A percentile compares a stretch with the other conserved stretches of the same genome.
phyloP scores from a whole-genome alignment of 768 basidiomycete species.

The Candolleomyces eurysporus region DNA sequence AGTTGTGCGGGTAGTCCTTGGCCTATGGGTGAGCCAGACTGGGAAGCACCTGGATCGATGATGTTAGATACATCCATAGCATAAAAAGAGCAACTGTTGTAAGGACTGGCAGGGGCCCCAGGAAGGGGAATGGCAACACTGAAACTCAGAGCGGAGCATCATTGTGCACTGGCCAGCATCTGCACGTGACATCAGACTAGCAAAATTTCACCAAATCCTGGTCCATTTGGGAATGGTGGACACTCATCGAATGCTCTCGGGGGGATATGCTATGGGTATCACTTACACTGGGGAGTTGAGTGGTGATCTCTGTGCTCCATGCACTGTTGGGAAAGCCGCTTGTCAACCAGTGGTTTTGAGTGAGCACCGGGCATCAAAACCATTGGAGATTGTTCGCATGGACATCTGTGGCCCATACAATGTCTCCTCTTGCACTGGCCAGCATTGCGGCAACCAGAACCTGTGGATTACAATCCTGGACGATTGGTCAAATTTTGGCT shows the following conservation, averaged over 20 bases:
- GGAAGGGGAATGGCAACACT: too few species aligned
- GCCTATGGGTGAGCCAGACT: too few species aligned
- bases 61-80: too few species aligned
- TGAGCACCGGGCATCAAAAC: constrained; percentile 1
- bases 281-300: constrained; percentile 7
- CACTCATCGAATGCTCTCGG: constrained; percentile 14
- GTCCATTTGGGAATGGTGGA: constrained; percentile 19
- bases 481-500: constrained; percentile 17
- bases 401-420: constrained; percentile 25
- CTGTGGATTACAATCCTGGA: constrained; percentile 18
- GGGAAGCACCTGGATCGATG: too few species aligned
- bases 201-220: too few species aligned
- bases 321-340: constrained; percentile 24
- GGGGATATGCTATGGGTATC: constrained; percentile 16
- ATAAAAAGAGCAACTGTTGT: too few species aligned
- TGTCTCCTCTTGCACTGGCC: background rate
- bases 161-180: too few species aligned
- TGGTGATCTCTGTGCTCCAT: constrained; percentile 15
- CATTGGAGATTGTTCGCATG: constrained; percentile 24
- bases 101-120: too few species aligned
- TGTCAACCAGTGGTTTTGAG: constrained; percentile 4
- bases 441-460: background rate
- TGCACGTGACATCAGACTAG: too few species aligned
- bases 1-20: too few species aligned
- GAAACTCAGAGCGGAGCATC: too few species aligned